Evolutionary conservation across 257 asterid species (phyloP).

Genomic region (Avicennia marina): DNA sequence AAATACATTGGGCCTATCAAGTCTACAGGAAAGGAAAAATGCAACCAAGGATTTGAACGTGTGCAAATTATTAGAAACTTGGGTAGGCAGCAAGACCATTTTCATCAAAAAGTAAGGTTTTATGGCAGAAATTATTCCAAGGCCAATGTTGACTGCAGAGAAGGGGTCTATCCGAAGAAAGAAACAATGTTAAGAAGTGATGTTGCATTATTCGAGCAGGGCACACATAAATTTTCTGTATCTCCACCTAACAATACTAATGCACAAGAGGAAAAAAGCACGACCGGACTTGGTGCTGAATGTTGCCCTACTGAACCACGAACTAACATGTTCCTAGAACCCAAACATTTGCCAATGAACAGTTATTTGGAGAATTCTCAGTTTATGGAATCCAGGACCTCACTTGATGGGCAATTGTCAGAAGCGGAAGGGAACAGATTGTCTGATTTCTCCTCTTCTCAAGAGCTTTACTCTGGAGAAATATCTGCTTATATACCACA

Average conservation of each 20-base stretch:
- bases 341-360: constrained; percentile 35
- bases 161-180: constrained; percentile 31
- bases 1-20: constrained; percentile 22
- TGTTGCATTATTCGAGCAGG: constrained; percentile 24
- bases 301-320: constrained; percentile 30
- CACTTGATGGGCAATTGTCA: constrained; percentile 36
- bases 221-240: constrained; percentile 20
- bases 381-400: constrained; percentile 39
- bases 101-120: constrained; percentile 26
- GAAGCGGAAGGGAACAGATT: constrained; percentile 31
- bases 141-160: constrained; percentile 27
- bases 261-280: constrained; percentile 25
- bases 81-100: constrained; percentile 34
- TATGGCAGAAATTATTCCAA: constrained; percentile 22
- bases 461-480: constrained; percentile 37
- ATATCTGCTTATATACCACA: constrained; percentile 33
- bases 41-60: constrained; percentile 30
- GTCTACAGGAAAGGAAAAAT: constrained; percentile 35
- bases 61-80: constrained; percentile 21
- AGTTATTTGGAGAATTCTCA: constrained; percentile 37
- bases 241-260: constrained; percentile 23
- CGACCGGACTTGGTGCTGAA: constrained; percentile 24
- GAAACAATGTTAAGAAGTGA: constrained; percentile 26
- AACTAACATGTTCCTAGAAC: constrained; percentile 38
- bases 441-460: constrained; percentile 46